Evolutionary conservation across 129 eudicot species (phyloP), one percentile per base, ranked within the genome.

Genomic region (Apium graveolens): DNA sequence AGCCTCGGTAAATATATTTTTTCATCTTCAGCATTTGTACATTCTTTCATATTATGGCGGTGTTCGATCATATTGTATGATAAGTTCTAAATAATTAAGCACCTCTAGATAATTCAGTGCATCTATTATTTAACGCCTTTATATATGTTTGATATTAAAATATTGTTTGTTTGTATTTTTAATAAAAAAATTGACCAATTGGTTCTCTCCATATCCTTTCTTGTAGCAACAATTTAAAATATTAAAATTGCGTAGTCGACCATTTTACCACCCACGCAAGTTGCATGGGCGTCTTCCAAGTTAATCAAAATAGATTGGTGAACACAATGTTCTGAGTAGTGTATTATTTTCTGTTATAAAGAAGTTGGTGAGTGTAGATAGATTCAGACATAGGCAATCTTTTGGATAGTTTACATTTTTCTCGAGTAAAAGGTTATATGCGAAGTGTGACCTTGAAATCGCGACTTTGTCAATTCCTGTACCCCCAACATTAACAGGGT

Each of bases 1-100:
- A 91, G 82, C 98, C 98, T 66, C 88, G 98, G 98, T 95, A 76
- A 51, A 85, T 83, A 65, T 26, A 26, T 13, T 20, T 77, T 76
- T 9, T n/a, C 70, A 70, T 70, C 45, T 72, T 63, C 38, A 5
- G 11, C 45, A 43, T 12, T 43, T 43, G 11, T 11, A 9, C 65
- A 57, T 31, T 24, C 31, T 57, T 60, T 26, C 32, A 13, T 2
- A 60, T 60, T 60, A 0, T n/a, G 68, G 27, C 11, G 16, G 16
- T n/a, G 12, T 60, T 60, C 68, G 1, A 60, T 60, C 31, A 10
- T 9, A 60, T 2, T 10, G 6, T 60, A 60, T 60, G 34, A 60
- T 31, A 60, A n/a, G 16, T 60, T 60, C 29, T n/a, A 26, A 60
- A n/a, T n/a, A 26, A 60, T 60, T 9, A 57, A 57, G 27, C 65